Conservation (phyloP, 2,329 filamentous ascomycete species). For the Hymenoscyphus linearis region DNA sequence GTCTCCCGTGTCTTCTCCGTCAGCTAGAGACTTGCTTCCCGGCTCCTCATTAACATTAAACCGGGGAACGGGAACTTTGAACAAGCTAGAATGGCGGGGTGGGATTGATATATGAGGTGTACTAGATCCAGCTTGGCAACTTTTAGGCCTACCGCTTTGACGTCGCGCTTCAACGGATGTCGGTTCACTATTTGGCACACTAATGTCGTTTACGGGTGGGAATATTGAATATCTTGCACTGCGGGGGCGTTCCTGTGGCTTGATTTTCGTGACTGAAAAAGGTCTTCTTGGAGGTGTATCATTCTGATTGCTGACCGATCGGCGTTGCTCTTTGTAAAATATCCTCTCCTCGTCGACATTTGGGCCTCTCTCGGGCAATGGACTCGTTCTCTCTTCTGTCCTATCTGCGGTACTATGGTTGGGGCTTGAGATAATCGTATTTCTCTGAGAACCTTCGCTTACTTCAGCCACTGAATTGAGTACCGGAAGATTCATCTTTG, state of each 20-base stretch:
- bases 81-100: conserved; percentile 17
- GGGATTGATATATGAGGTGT: conserved; percentile 10
- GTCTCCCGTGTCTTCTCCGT: not conserved
- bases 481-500: not conserved
- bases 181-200: not conserved
- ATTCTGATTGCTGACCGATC: not conserved
- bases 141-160: conserved; percentile 10
- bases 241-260: conserved; percentile 14
- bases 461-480: conserved; percentile 36
- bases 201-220: not conserved
- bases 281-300: conserved; percentile 3
- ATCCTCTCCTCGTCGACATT: conserved; percentile 9
- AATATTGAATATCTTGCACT: not conserved
- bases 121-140: not conserved
- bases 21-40: not conserved
- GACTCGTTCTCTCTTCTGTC: not conserved
- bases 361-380: not conserved
- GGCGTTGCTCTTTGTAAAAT: conserved; percentile 9
- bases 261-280: not conserved
- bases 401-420: not conserved
- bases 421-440: not conserved
- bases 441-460: conserved; percentile 27
- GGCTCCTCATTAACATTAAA: not conserved
- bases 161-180: not conserved
- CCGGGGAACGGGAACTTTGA: conserved; percentile 5